These are phyloP conservation scores for Backusella luteola DNA, from an alignment of 192 early-diverging fungal genomes.

Conservation along the genomic window DNA sequence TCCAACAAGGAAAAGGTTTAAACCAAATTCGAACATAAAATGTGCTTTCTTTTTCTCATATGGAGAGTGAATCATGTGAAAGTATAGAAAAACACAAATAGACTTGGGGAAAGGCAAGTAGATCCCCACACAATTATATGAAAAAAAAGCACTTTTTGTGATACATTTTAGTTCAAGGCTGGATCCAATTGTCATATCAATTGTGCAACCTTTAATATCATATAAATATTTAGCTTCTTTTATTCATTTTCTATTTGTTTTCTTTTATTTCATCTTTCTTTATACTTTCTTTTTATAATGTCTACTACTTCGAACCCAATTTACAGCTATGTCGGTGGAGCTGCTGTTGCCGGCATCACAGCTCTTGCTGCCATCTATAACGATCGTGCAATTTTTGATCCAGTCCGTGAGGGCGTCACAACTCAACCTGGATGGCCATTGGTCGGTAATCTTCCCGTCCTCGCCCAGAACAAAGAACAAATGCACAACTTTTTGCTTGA, in stretches of 20 bases:
- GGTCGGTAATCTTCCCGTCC: constrained; percentile 20
- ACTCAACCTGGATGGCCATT: constrained; percentile 25
- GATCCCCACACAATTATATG: not conserved
- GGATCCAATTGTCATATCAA: not conserved
- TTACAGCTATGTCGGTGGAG: constrained; percentile 8
- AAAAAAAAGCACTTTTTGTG: not conserved
- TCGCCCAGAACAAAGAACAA: constrained; percentile 24
- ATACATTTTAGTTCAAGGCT: not conserved
- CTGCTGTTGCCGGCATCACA: constrained; percentile 13
- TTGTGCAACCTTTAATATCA: not conserved
- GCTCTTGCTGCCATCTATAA: constrained; percentile 22
- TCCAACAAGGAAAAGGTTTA: too few species aligned
- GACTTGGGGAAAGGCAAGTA: not conserved
- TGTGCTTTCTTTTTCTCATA: not conserved
- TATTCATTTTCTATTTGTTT: not conserved
- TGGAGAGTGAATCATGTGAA: not conserved
- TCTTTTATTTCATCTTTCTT: not conserved
- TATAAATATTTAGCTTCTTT: not conserved
- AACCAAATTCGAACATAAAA: not conserved
- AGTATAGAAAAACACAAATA: not conserved
- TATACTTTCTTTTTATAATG: not conserved
- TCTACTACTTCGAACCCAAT: not conserved
- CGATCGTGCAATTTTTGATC: constrained; percentile 35
- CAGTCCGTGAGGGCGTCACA: constrained; percentile 18
- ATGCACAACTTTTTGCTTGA: constrained; percentile 26